Evolutionary conservation across 2,329 filamentous ascomycete genomes (phyloP), one percentile per base, ranked within the genome.

Genomic region (Trichophyton rubrum): DNA sequence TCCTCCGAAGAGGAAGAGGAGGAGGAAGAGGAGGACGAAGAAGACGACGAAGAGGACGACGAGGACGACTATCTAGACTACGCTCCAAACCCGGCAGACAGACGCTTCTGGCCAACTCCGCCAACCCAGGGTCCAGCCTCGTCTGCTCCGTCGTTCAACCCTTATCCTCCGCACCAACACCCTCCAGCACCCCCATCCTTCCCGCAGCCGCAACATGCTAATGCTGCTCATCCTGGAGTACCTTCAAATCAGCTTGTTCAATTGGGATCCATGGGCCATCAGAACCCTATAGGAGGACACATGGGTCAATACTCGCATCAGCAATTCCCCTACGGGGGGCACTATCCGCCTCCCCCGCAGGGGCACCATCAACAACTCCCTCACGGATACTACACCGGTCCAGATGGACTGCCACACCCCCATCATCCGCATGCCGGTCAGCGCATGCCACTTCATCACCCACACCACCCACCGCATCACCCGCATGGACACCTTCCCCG

Each of bases 21-120:
- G 22, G 56, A 45, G 3, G 61, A 60, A 20, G 58, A 62, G n/a
- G 57, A 57, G 22, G 49, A 53, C 20, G 49, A 53, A 13, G 49
- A 53, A 53, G 49, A 53, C 30, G 49, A 53, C 8, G 40, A 43
- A 38, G 55, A 43, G 30, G 55, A 76, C 86, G 49, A 53, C 49
- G 78, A 78, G 20, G 84, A 88, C 24, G 84, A 88, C n/a, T 85
- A 80, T 69, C 73, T 75, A 64, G 64, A 72, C 68, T 77, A 79
- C 75, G 73, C 72, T 63, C 73, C 68, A 56, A 65, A 67, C 15
- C 67, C 70, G 58, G 70, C 68, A 24, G 73, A 72, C 4, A 68
- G 69, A 41, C 68, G 68, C 51, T 64, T 66, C 51, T 75, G 72
- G 72, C 56, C 66, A 17, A 65, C 67, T 4, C 71, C 69, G 22